Base-by-base conservation (phyloP, 2,329 filamentous ascomycete species). In the Sodiomyces alkalinus region DNA sequence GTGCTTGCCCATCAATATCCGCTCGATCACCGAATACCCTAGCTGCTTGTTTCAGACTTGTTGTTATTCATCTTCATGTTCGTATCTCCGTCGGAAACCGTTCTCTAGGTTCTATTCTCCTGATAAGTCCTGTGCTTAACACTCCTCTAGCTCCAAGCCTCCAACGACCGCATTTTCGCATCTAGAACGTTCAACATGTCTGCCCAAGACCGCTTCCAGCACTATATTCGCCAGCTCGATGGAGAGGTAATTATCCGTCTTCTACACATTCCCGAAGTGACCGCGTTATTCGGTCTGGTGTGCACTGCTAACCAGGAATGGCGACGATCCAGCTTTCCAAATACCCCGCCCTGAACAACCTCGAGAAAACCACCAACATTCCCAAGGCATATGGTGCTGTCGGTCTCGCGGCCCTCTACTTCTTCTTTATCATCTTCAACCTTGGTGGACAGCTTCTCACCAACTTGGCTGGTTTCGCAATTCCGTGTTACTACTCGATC, bases 341-440 rank as follows among this genome's bases (percentile, higher is more conserved):
- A 58, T 90, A 90, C 62, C 78, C 78, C 44, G 58, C 68, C 47
- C 70, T 90, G 52, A 79, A 75, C 68, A 83, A 87, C 61, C 68
- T 90, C 47, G 82, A 92, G 71, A 80, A 76, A 68, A 74, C 80
- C 56, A 79, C 77, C 39, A 74, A 70, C 33, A 68, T 90, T 28
- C 82, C 82, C 51, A 92, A 92, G 67, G 77, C 80, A 47, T 90
- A 92, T 53, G 77, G 73, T 40, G 68, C 80, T 48, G 74, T 87
- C 43, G 82, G 81, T 44, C 49, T 82, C 33, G 76, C 57, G 35
- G 74, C 74, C 28, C 70, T 86, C 41, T 92, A 92, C 67, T 83
- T 90, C 62, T 83, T 87, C 64, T 72, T 90, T 44, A 81, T 90
- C 58, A 74, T 90, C 62, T 85, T 92, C 68, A 92, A 92, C 69